These are phyloP conservation scores for Rauvolfia tetraphylla DNA, from an alignment of 257 asterid species.

Conservation along the genomic window DNA sequence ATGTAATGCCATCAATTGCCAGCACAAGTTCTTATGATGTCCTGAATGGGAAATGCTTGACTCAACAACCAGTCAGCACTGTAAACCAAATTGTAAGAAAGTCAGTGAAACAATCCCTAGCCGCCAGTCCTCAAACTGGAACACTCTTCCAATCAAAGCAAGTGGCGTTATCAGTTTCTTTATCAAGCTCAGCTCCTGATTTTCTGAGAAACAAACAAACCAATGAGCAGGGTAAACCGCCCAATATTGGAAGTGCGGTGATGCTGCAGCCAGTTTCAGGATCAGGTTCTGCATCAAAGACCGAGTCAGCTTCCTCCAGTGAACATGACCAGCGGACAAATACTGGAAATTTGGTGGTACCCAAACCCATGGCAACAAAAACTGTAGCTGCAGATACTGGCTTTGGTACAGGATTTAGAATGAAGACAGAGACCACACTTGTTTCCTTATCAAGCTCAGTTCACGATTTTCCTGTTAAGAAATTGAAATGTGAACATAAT, in stretches of 20 bases:
- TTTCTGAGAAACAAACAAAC: background rate
- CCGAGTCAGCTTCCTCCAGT: background rate
- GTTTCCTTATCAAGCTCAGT: background rate
- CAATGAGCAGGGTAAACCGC: constrained; percentile 3
- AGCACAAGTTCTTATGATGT: constrained; percentile 8
- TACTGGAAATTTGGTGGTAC: background rate
- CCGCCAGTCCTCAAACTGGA: background rate
- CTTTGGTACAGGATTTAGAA: background rate
- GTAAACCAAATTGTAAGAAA: constrained; percentile 5
- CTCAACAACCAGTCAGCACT: background rate
- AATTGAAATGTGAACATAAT: background rate
- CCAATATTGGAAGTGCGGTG: background rate
- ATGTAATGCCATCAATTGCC: background rate
- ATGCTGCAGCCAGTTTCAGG: background rate
- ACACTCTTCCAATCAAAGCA: background rate
- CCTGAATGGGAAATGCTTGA: background rate
- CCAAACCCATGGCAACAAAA: background rate
- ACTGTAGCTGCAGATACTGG: background rate
- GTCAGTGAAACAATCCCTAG: background rate
- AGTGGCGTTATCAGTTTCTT: background rate
- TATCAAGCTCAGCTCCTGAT: background rate
- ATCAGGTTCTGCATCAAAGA: background rate
- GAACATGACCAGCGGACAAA: background rate
- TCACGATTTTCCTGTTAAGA: constrained; percentile 4
- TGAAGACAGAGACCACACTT: background rate